phyloP scores from a whole-genome alignment of 1,284 basidiomycete species.

The Cryptococcus sp. region DNA sequence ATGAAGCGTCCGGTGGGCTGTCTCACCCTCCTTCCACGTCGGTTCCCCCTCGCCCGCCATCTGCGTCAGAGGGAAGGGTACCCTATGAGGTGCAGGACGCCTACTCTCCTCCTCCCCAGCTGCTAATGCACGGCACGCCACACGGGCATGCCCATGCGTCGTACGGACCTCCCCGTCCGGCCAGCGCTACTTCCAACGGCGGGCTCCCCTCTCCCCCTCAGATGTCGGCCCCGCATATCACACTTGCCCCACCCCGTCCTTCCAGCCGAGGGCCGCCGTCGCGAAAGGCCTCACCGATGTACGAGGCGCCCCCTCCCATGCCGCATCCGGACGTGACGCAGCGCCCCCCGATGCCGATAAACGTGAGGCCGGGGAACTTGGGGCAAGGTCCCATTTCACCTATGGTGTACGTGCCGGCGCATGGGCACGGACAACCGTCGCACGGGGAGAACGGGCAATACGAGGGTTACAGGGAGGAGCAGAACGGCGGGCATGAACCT shows the following conservation, averaged over 20 bases:
- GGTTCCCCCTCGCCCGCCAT: no score
- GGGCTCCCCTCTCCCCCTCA: neutral
- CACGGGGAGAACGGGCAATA: neutral
- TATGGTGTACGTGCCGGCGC: neutral
- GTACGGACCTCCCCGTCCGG: constrained; percentile 4
- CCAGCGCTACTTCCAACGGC: constrained; percentile 7
- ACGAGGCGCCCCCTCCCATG: constrained; percentile 19
- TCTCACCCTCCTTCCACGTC: constrained; percentile 4
- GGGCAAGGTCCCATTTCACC: neutral
- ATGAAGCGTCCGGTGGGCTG: constrained; percentile 4
- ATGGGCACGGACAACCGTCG: neutral
- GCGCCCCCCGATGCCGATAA: constrained; percentile 5
- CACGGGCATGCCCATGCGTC: neutral
- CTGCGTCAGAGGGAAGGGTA: neutral
- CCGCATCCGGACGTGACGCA: constrained; percentile 9
- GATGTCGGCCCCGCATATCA: neutral
- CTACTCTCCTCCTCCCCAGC: constrained; percentile 3
- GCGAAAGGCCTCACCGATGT: constrained; percentile 10
- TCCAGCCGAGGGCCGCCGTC: constrained; percentile 13
- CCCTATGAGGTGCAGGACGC: neutral
- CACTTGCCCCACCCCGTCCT: constrained; percentile 10
- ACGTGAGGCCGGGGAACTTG: neutral
- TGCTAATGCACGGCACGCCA: no score
- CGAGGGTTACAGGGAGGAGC: neutral
- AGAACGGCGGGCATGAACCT: neutral